Base-by-base conservation (phyloP, 129 eudicot genomes). In the Helianthus annuus region DNA sequence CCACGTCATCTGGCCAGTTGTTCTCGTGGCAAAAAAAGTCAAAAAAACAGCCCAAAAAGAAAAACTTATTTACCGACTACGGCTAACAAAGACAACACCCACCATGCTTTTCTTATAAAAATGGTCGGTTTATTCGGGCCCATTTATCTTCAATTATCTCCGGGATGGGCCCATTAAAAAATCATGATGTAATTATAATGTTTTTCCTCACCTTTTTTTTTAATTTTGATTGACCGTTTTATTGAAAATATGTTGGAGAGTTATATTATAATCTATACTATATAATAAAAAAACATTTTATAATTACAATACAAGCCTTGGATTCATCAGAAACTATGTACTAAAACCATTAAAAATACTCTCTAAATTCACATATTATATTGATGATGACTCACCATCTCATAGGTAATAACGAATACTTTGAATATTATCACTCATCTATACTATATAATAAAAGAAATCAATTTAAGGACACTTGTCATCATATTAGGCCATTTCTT, bases 81-180 rank as follows among this genome's bases (percentile, higher is more conserved):
- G 76, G 69, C 71, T 34, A 74, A 74, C 44, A 52, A 74, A 24
- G 72, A 74, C 79, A 57, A 71, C 70, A 4, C 75, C 19, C 71
- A 36, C 54, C 56, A 38, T 34, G 48, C 71, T 36, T 53, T 63
- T 49, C 51, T 63, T 22, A 15, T 5, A 64, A 53, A 52, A 8
- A 1, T 65, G 72, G 79, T 75, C 79, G 79, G 79, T 75, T 75
- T 45, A 42, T 24, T 75, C 15, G 65, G 71, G 65, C 55, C 79
- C 79, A 53, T 42, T 65, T 24, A 8, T 22, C 15, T 4, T 64
- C 72, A 75, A 65, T 65, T 14, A 75, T 75, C n/a, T 40, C 38
- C 1, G 0, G 1, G 0, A 1, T 9, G 66, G 44, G 44, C 66
- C 66, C 66, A 13, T 34, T 1, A 39, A 74, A 53, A 29, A 75